A percentile compares a stretch with the other conserved stretches of the same genome.
Conservation (phyloP, 2,329 filamentous ascomycete genomes). For the Diaporthe capsici region DNA sequence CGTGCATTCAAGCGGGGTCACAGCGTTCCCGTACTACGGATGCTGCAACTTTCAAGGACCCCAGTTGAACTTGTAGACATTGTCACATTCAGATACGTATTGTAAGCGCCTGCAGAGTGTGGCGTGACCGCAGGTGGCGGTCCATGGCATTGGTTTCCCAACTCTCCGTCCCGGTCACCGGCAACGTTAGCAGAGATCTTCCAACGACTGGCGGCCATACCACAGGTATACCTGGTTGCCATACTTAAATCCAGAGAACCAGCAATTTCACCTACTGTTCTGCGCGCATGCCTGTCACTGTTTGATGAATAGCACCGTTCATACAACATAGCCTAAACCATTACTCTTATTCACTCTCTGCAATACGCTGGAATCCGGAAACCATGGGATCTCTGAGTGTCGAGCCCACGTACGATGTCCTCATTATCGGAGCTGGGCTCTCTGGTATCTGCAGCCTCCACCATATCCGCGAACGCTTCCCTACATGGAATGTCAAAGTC, state of each 20-base stretch:
- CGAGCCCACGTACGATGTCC: constrained; percentile 13
- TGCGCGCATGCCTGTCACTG: not conserved
- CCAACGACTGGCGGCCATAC: not conserved
- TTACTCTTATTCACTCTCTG: not conserved
- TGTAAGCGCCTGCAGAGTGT: not conserved
- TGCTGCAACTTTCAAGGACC: not conserved
- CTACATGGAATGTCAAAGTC: not conserved
- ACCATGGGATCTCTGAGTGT: constrained; percentile 9
- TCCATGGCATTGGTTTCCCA: not conserved
- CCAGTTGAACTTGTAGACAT: not conserved
- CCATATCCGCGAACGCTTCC: not conserved
- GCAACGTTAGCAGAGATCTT: not conserved
- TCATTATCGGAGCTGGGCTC: constrained; percentile 51
- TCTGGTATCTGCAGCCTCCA: constrained; percentile 49
- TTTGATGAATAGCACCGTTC: not conserved
- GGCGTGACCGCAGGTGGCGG: not conserved
- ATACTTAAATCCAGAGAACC: not conserved
- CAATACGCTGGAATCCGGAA: not conserved
- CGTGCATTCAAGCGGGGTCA: not conserved
- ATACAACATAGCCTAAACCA: too few relatives aligned
- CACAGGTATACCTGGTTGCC: not conserved
- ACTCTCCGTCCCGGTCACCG: not conserved
- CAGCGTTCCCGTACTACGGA: not conserved
- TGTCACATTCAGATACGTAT: too few relatives aligned
- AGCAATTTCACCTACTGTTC: not conserved